Evolutionary conservation across 495 filamentous ascomycete genomes (phyloP).

Genomic region (Parathielavia appendiculata): DNA sequence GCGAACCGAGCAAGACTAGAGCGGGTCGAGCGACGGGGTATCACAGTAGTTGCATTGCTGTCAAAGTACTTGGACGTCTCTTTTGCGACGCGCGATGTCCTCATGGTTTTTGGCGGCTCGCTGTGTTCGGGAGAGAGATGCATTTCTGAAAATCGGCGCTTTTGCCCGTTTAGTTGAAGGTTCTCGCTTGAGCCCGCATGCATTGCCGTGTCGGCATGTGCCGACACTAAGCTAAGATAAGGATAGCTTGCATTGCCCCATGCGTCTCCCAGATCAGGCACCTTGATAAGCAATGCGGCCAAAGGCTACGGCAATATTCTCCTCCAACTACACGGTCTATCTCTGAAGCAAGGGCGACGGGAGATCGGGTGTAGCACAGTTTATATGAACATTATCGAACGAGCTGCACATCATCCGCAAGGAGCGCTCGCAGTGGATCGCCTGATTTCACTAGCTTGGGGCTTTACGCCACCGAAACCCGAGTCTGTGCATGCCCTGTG

Average conservation of each 20-base stretch:
- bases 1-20: slow-evolving; percentile 41
- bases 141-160: not conserved
- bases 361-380: too few relatives aligned
- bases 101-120: slow-evolving; percentile 44
- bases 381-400: too few relatives aligned
- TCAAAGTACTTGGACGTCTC: slow-evolving; percentile 49
- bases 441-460: too few relatives aligned
- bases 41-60: slow-evolving; percentile 15
- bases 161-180: not conserved
- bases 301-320: too few relatives aligned
- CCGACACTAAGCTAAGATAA: not conserved
- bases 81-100: slow-evolving; percentile 54
- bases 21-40: slow-evolving; percentile 45
- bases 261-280: not conserved
- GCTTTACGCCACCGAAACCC: too few relatives aligned
- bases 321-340: too few relatives aligned
- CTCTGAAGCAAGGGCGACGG: too few relatives aligned
- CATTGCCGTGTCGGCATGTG: not conserved
- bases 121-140: not conserved
- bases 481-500: too few relatives aligned
- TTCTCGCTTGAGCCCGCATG: not conserved
- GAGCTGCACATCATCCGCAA: too few relatives aligned
- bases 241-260: not conserved
- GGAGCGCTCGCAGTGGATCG: too few relatives aligned
- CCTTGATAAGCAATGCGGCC: not conserved